Conservation (phyloP, 1,284 basidiomycete species). For the Sutorius eximius region DNA sequence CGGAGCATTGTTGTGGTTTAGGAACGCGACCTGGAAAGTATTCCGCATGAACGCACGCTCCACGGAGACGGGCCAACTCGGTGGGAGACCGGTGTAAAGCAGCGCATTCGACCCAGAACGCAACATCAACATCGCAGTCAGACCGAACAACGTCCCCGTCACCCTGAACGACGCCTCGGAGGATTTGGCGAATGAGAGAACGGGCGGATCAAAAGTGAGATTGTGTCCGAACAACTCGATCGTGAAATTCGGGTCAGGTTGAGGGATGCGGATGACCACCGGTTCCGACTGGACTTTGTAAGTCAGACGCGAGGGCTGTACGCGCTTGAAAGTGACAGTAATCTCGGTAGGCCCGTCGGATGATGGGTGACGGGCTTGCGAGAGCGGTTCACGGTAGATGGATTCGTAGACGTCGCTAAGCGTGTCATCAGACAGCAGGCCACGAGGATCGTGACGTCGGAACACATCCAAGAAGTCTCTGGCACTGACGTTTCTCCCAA, state of each 20-base stretch:
- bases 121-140: constrained; percentile 78
- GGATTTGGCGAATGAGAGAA: constrained; percentile 74
- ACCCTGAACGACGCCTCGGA: constrained; percentile 85
- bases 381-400: constrained; percentile 69
- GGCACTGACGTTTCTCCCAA: constrained; percentile 62
- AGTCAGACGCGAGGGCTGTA: constrained; percentile 74
- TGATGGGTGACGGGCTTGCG: constrained; percentile 62
- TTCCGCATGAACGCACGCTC: constrained; percentile 93
- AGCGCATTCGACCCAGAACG: constrained; percentile 79
- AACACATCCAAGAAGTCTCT: constrained; percentile 83
- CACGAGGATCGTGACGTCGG: constrained; percentile 67
- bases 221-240: constrained; percentile 86
- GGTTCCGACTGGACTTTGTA: constrained; percentile 84
- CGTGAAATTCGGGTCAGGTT: constrained; percentile 72
- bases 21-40: constrained; percentile 88
- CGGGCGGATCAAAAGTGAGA: constrained; percentile 80
- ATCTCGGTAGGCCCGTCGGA: constrained; percentile 47
- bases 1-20: constrained; percentile 65
- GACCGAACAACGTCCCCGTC: constrained; percentile 78
- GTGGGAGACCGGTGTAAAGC: constrained; percentile 75
- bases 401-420: constrained; percentile 78
- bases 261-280: constrained; percentile 80
- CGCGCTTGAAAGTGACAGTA: constrained; percentile 67
- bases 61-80: constrained; percentile 73
- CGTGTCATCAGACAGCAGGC: constrained; percentile 69